A percentile compares a stretch with the other conserved stretches of the same genome.
phyloP scores from a whole-genome alignment of 768 basidiomycete species.

The Stropharia rugosoannulata region DNA sequence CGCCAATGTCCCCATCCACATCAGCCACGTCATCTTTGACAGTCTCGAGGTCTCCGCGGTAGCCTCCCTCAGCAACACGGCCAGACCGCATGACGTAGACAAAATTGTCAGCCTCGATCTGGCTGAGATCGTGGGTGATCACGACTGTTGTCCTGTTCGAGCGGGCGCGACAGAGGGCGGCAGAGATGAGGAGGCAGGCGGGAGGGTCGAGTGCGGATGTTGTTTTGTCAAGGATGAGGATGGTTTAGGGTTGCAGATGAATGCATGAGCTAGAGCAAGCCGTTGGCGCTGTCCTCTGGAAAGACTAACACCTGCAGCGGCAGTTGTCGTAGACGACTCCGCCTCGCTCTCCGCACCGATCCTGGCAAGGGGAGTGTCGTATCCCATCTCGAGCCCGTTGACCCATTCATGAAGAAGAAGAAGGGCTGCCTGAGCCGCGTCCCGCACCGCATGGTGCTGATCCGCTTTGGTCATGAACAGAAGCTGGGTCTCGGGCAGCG shows the following conservation, averaged over 20 bases:
- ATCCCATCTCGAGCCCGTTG: slow-evolving; percentile 79
- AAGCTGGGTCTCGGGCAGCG: slow-evolving; percentile 35
- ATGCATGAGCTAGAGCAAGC: slow-evolving; percentile 84
- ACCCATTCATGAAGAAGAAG: slow-evolving; percentile 92
- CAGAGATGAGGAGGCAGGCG: slow-evolving; percentile 83
- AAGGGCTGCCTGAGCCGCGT: slow-evolving; percentile 81
- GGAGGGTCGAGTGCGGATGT: slow-evolving; percentile 85
- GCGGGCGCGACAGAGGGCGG: slow-evolving; percentile 67
- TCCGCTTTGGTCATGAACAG: slow-evolving; percentile 28
- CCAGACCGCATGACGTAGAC: slow-evolving; percentile 91
- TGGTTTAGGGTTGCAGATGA: slow-evolving; percentile 81
- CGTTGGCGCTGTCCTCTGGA: slow-evolving; percentile 94
- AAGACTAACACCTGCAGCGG: slow-evolving; percentile 56
- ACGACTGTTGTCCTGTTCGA: slow-evolving; percentile 83
- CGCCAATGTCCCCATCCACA: slow-evolving; percentile 41
- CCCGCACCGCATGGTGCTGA: slow-evolving; percentile 55
- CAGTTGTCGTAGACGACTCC: not conserved
- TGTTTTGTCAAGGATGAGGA: slow-evolving; percentile 85
- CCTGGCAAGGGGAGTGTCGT: slow-evolving; percentile 78
- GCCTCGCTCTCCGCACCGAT: slow-evolving; percentile 6
- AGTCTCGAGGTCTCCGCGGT: slow-evolving; percentile 72
- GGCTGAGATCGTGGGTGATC: slow-evolving; percentile 93
- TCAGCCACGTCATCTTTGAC: slow-evolving; percentile 11
- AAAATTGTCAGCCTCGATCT: slow-evolving; percentile 75
- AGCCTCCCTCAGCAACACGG: slow-evolving; percentile 83